Evolutionary conservation across 768 basidiomycete genomes (phyloP), one percentile per base, ranked within the genome.

Genomic region (Gelatoporia subvermispora): DNA sequence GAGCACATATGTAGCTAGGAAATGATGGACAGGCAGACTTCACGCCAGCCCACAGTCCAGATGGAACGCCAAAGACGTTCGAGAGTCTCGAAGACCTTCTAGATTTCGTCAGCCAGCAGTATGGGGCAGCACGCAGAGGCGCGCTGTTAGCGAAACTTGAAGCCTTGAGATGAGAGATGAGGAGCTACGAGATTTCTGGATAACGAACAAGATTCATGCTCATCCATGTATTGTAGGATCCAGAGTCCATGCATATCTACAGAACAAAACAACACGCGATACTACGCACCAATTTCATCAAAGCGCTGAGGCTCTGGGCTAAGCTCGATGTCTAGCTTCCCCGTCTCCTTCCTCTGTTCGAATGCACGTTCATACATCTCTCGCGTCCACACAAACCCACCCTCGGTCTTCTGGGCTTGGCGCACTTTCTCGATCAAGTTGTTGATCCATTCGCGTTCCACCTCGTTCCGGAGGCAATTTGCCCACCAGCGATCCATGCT

Each of bases 401-500:
- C 59, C 17, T 64, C 69, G 7, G 5, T 13, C 28, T 48, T 38
- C 20, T 31, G 18, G 8, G 35, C 17, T 24, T 57, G 51, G 44
- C 85, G 75, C 35, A 79, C 82, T 44, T 70, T 73, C 43, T 54
- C 48, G 25, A 87, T 77, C 45, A 75, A 52, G n/a, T 59, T 63
- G 24, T 71, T 67, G 35, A 88, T 71, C 75, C 77, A 82, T 21
- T 65, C 59, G 53, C 85, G 70, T 52, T 85, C 82, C 50, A 70
- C 65, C n/a, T 74, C 72, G 53, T 82, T 72, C 51, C 86, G 71
- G 43, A 86, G 66, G 60, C 85, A 88, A 57, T 84, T 84, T 17
- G 79, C 78, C 86, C 86, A 88, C 82, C 84, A 89, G 48, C 72
- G 68, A 52, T 86, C 86, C 84, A 88, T 87, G 61, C 86, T 88